Conservation (phyloP, 306 rosid species). For the Sicyos baderoa region DNA sequence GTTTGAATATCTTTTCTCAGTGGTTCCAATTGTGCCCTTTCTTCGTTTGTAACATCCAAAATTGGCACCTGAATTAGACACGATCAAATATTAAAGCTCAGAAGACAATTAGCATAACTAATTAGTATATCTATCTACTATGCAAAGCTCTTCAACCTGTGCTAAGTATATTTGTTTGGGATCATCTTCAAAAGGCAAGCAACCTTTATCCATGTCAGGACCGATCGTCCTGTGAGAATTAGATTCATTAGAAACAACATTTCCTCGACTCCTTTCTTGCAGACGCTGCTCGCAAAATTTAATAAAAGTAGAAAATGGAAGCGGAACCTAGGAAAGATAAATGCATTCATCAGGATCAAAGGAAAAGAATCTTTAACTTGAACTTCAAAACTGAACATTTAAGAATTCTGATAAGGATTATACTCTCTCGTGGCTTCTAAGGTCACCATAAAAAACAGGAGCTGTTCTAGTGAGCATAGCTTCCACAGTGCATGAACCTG, state of each 20-base stretch:
- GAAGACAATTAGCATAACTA: conserved; percentile 14
- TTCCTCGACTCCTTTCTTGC: conserved; percentile 26
- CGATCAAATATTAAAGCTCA: conserved; percentile 14
- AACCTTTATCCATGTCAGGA: conserved; percentile 22
- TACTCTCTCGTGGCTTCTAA: conserved; percentile 94
- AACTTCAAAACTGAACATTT: not conserved
- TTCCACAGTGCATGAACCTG: conserved; percentile 69
- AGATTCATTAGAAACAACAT: conserved; percentile 13
- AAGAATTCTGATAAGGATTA: not conserved
- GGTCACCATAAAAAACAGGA: conserved; percentile 74
- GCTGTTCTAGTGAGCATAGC: conserved; percentile 76
- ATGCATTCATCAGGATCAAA: not conserved
- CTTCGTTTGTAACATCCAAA: conserved; percentile 45
- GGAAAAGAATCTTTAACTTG: conserved; percentile 8
- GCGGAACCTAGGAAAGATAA: conserved; percentile 45
- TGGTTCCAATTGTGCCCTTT: conserved; percentile 53
- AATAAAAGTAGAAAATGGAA: conserved; percentile 66
- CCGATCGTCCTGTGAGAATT: conserved; percentile 14
- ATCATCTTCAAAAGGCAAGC: conserved; percentile 41
- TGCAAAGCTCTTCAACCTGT: conserved; percentile 47
- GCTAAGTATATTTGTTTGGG: conserved; percentile 75
- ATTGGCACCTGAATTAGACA: conserved; percentile 56
- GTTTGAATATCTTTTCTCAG: conserved; percentile 53
- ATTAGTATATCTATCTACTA: conserved; percentile 10
- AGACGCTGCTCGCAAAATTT: conserved; percentile 49